Base-by-base conservation (phyloP, 163 green algal species). In the Scenedesmus sp. region DNA sequence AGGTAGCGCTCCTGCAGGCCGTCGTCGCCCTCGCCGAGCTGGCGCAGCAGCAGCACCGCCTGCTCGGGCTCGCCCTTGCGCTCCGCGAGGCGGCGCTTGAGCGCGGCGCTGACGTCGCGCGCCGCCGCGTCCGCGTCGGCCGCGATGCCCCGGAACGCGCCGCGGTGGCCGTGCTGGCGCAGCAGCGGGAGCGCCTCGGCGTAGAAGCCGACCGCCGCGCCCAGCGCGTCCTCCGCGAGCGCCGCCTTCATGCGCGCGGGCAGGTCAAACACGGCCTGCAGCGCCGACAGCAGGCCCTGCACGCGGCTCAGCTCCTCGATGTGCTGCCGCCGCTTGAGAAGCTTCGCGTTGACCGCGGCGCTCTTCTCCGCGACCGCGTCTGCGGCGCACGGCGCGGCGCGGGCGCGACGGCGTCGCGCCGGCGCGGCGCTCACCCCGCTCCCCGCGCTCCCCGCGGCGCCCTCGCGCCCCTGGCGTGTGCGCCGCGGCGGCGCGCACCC, bases 231-330 rank as follows among this genome's bases (percentile, higher is more conserved):
- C 36, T 87, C 76, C 31, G 96, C 90, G 9, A 95, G 56, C 0
- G 91, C 93, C 14, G 85, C 87, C 0, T 87, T 75, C 78, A 98
- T 92, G 69, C 89, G 92, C 34, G 86, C 84, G 6, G 95, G 94
- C 70, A 98, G 89, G 50, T 98, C 91, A 84, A 98, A 97, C 54
- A 98, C 89, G 1, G 87, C 82, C 83, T 91, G 88, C 48, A 92
- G 85, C 74, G 88, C 89, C 22, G 63, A 76, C 5, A 92, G 75
- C 74, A 95, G 72, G 22, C 42, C 56, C 69, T 91, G 85, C 60
- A 95, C 92, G 36, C 90, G 79, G 60, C 92, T 94, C 18, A 98
- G 91, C 69, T 97, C 88, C 77, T 98, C 92, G 62, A 98, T 95
- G 26, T 91, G 80, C 47, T 92, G 84, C 24, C 94, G 83, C n/a